Evolutionary conservation across 2,329 filamentous ascomycete genomes (phyloP).

Genomic region (Cercospora citrullina): DNA sequence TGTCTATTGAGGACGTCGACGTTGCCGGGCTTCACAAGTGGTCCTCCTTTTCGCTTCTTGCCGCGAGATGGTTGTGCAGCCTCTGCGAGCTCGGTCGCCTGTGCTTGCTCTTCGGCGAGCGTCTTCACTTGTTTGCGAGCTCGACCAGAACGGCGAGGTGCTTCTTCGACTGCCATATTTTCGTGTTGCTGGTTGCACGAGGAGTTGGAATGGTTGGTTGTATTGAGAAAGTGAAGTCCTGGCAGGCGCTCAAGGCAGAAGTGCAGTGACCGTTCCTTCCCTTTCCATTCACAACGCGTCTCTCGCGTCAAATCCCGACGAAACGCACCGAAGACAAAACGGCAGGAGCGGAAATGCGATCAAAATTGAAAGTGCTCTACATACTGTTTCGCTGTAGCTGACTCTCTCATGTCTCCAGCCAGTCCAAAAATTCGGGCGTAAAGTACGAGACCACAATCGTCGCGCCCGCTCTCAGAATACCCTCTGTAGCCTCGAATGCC

Average conservation of each 20-base stretch:
- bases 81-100: slow-evolving; percentile 3
- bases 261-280: not conserved
- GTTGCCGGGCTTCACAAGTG: not conserved
- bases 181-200: not conserved
- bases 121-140: slow-evolving; percentile 24
- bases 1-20: not conserved
- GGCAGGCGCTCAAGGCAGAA: not conserved
- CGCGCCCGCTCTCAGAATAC: slow-evolving; percentile 87
- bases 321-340: not conserved
- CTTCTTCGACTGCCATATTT: slow-evolving; percentile 12
- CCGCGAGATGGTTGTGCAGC: not conserved
- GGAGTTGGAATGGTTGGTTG: not conserved
- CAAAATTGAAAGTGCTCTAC: not conserved
- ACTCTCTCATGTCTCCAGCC: slow-evolving; percentile 49
- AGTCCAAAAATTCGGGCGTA: slow-evolving; percentile 72
- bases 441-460: slow-evolving; percentile 95
- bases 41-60: slow-evolving; percentile 6
- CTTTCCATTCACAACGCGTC: not conserved
- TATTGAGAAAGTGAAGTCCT: not conserved
- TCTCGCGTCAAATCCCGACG: not conserved
- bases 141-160: slow-evolving; percentile 23
- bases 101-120: slow-evolving; percentile 28
- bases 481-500: slow-evolving; percentile 92
- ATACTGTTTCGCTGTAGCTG: slow-evolving; percentile 9
- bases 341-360: not conserved